phyloP scores from a whole-genome alignment of 2,329 filamentous ascomycete genomes.

The Fusarium virguliforme region DNA sequence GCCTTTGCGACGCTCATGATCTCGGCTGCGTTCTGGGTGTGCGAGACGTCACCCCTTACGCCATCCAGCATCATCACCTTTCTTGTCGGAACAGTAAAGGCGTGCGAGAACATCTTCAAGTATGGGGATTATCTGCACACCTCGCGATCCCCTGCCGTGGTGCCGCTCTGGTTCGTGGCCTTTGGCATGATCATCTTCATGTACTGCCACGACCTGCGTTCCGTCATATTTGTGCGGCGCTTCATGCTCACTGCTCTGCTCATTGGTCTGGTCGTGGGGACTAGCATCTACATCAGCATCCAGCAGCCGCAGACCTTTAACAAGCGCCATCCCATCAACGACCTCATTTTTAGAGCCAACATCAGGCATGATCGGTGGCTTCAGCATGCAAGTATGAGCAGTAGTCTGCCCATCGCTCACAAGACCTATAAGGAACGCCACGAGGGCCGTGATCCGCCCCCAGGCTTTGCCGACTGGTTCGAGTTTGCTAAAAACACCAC shows the following conservation, averaged over 20 bases:
- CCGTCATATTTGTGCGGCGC: conserved; percentile 62
- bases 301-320: conserved; percentile 52
- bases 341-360: conserved; percentile 66
- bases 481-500: conserved; percentile 80
- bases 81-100: conserved; percentile 58
- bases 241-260: conserved; percentile 60
- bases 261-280: conserved; percentile 56
- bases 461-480: conserved; percentile 89
- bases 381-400: conserved; percentile 63
- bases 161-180: conserved; percentile 59
- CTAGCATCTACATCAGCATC: conserved; percentile 57
- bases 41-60: conserved; percentile 63
- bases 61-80: conserved; percentile 63
- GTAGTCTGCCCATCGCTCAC: conserved; percentile 64
- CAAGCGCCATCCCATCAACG: conserved; percentile 64
- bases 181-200: conserved; percentile 62
- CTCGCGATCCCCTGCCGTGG: conserved; percentile 56
- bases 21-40: conserved; percentile 64
- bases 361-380: conserved; percentile 67
- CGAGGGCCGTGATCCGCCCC: conserved; percentile 80
- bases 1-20: conserved; percentile 62
- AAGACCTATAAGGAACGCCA: conserved; percentile 68
- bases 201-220: conserved; percentile 62
- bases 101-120: conserved; percentile 56
- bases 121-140: conserved; percentile 65